phyloP scores from a whole-genome alignment of 441 rosid genomes.

The Macaranga tanarius region DNA sequence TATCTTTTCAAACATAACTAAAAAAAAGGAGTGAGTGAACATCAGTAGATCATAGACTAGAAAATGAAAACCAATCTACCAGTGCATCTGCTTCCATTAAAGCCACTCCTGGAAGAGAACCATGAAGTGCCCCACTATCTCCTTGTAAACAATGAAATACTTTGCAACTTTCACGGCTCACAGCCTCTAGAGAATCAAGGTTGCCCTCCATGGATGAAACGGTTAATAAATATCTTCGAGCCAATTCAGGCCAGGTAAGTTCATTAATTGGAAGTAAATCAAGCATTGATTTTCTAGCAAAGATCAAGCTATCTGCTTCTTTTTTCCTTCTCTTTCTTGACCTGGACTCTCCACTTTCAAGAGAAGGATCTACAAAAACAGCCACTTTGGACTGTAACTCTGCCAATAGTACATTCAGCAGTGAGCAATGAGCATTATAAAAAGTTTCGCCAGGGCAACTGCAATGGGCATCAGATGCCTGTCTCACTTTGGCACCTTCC shows the following conservation, averaged over 20 bases:
- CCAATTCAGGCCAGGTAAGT: constrained; percentile 62
- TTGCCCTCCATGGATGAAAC: constrained; percentile 46
- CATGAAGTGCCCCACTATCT: constrained; percentile 40
- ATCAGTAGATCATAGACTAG: constrained; percentile 26
- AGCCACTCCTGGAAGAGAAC: constrained; percentile 50
- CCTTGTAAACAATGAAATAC: constrained; percentile 53
- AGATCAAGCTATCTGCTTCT: constrained; percentile 36
- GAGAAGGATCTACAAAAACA: constrained; percentile 41
- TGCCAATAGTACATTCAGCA: constrained; percentile 39
- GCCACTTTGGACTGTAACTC: constrained; percentile 48
- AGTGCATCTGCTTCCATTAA: constrained; percentile 62
- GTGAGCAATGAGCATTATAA: constrained; percentile 40
- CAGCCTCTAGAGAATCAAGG: constrained; percentile 47
- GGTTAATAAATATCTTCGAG: constrained; percentile 48
- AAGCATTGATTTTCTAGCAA: constrained; percentile 41
- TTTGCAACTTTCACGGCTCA: constrained; percentile 43
- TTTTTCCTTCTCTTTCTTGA: constrained; percentile 47
- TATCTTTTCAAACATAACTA: neutral
- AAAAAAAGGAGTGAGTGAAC: constrained; percentile 4
- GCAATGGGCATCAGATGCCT: constrained; percentile 18
- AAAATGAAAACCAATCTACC: constrained; percentile 49
- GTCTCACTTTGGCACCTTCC: constrained; percentile 26
- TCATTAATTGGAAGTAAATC: constrained; percentile 52
- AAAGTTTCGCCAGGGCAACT: constrained; percentile 31
- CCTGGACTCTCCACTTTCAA: constrained; percentile 45